Conservation (phyloP, 441 rosid genomes). For the Jatropha multifida region DNA sequence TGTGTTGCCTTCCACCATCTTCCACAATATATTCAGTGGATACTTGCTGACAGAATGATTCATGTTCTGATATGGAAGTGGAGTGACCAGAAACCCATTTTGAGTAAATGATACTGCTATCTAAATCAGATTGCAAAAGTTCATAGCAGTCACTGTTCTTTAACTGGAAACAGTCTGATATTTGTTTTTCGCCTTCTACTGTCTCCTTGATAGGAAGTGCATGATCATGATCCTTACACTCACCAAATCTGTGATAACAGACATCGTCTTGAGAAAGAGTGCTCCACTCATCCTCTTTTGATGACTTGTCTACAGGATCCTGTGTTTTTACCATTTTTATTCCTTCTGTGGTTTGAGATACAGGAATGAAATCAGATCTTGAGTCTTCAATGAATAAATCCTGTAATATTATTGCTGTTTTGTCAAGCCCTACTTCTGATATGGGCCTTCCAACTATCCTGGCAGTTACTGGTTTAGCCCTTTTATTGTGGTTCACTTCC, state of each 20-base stretch:
- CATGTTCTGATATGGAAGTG: not conserved
- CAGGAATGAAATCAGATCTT: not conserved
- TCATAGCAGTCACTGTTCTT: not conserved
- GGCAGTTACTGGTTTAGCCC: not conserved
- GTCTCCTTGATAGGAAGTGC: not conserved
- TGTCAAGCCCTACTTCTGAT: not conserved
- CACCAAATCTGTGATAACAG: not conserved
- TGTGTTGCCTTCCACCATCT: conserved; percentile 16
- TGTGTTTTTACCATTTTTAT: not conserved
- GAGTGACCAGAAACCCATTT: conserved; percentile 7
- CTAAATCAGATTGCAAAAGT: conserved; percentile 3
- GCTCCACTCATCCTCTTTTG: not conserved
- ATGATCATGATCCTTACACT: not conserved
- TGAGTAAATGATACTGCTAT: not conserved
- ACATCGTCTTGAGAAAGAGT: not conserved
- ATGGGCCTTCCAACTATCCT: not conserved
- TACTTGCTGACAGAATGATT: conserved; percentile 3
- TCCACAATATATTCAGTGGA: conserved; percentile 1
- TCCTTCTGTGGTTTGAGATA: conserved; percentile 4
- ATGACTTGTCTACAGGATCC: not conserved
- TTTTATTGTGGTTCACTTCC: not conserved
- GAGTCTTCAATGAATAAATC: conserved; percentile 14
- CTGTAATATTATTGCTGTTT: conserved; percentile 1
- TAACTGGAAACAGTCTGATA: conserved; percentile 6
- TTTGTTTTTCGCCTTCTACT: not conserved